Conservation (phyloP, 78 protist species). For the Cavenderia fasciculata region DNA sequence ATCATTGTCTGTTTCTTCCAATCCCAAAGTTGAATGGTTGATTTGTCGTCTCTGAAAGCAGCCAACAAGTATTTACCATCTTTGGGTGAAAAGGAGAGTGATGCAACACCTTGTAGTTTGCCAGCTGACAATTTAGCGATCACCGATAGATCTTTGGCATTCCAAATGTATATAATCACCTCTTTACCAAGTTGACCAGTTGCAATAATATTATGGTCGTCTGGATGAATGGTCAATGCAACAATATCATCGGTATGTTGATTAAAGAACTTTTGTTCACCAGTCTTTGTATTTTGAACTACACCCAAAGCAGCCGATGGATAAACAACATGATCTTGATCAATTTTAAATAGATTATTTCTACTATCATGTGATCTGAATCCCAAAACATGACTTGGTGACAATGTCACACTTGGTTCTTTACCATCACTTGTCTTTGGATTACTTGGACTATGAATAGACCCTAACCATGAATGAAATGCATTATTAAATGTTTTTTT, state of each 20-base stretch:
- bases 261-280: conserved; percentile 11
- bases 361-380: conserved; percentile 38
- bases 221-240: conserved; percentile 15
- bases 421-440: not conserved
- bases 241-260: conserved; percentile 41
- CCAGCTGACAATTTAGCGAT: not conserved
- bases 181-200: conserved; percentile 67
- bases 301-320: conserved; percentile 44
- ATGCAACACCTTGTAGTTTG: not conserved
- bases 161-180: conserved; percentile 57
- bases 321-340: not conserved
- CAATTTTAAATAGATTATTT: not conserved
- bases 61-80: conserved; percentile 41
- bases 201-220: conserved; percentile 12
- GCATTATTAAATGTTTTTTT: not conserved
- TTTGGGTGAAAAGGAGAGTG: conserved; percentile 32
- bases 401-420: not conserved
- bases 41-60: conserved; percentile 58
- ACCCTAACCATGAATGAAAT: not conserved
- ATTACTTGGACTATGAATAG: not conserved
- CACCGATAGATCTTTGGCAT: not conserved
- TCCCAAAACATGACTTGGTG: conserved; percentile 22
- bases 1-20: no score
- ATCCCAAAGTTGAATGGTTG: conserved; percentile 62
- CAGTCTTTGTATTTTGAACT: not conserved